These are phyloP conservation scores for Dioszegia aurantiaca DNA, from an alignment of 768 basidiomycete species.

Conservation along the genomic window DNA sequence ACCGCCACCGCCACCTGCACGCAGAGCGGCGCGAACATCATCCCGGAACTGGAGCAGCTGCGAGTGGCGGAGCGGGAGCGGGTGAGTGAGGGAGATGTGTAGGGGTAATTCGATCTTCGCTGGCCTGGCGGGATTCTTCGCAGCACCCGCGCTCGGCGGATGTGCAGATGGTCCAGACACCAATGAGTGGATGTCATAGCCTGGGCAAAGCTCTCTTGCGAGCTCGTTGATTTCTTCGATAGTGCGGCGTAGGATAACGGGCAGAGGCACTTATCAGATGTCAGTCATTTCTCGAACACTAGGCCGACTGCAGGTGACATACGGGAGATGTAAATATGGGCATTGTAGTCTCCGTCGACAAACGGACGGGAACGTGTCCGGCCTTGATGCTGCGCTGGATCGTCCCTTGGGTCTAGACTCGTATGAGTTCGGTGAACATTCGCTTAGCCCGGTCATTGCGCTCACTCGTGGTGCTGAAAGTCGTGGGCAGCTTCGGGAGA, in stretches of 20 bases:
- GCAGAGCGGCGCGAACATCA: conserved; percentile 11
- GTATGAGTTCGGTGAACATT: no score
- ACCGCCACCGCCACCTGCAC: neutral
- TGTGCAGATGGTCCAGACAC: conserved; percentile 13
- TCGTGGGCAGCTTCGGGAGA: conserved; percentile 6
- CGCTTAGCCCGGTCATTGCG: no score
- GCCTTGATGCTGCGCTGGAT: conserved; percentile 81
- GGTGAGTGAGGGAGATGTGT: conserved; percentile 82
- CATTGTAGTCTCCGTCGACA: conserved; percentile 79
- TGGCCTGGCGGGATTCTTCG: no score
- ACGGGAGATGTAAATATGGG: conserved; percentile 69
- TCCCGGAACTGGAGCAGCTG: conserved; percentile 55
- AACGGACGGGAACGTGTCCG: conserved; percentile 71
- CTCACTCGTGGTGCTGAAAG: neutral
- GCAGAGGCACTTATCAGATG: conserved; percentile 49
- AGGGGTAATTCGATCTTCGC: conserved; percentile 1
- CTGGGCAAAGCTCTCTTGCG: conserved; percentile 55
- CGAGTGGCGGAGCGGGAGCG: conserved; percentile 72
- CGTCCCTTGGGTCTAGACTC: conserved; percentile 53
- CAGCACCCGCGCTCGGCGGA: no score
- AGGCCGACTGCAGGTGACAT: conserved; percentile 46
- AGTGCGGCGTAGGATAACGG: conserved; percentile 55
- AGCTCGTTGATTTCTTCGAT: conserved; percentile 56
- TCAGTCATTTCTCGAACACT: neutral
- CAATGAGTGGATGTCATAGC: conserved; percentile 1